A percentile compares a stretch with the other conserved stretches of the same genome.
These are phyloP conservation scores for Fusarium devonianum DNA, from an alignment of 2,329 filamentous ascomycete species.

Conservation along the genomic window DNA sequence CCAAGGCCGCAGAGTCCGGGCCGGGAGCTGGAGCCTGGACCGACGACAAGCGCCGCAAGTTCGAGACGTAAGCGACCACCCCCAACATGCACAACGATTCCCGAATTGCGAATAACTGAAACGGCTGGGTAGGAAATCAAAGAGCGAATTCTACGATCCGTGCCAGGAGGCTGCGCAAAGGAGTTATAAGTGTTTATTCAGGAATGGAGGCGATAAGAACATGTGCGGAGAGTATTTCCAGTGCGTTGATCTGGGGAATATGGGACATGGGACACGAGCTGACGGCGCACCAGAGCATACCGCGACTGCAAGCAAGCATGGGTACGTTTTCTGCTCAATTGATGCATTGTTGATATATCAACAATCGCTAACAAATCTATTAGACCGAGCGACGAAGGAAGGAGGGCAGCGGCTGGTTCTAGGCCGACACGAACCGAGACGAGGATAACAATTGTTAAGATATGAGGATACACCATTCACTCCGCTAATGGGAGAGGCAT, in stretches of 20 bases:
- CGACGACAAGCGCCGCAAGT: conserved; percentile 67
- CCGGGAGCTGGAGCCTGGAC: conserved; percentile 57
- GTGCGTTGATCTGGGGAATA: conserved; percentile 61
- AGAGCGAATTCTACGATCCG: conserved; percentile 92
- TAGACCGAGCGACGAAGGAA: conserved; percentile 47
- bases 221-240: conserved; percentile 97
- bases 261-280: conserved; percentile 12
- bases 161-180: conserved; percentile 90
- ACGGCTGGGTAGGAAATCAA: conserved; percentile 71
- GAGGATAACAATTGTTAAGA: neutral
- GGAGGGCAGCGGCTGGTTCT: conserved; percentile 41
- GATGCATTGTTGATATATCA: too few species aligned
- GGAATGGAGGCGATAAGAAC: conserved; percentile 85
- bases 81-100: neutral
- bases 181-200: conserved; percentile 86
- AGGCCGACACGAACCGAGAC: neutral
- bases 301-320: conserved; percentile 94
- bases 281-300: conserved; percentile 72
- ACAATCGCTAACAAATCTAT: conserved; percentile 1
- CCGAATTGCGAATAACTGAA: conserved; percentile 12
- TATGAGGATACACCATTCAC: neutral
- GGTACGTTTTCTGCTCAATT: conserved; percentile 59
- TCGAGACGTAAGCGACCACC: conserved; percentile 62
- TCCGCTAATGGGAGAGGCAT: neutral
- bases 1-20: conserved; percentile 17